Base-by-base conservation (phyloP, 2,329 filamentous ascomycete species). In the Orbilia blumenaviensis region DNA sequence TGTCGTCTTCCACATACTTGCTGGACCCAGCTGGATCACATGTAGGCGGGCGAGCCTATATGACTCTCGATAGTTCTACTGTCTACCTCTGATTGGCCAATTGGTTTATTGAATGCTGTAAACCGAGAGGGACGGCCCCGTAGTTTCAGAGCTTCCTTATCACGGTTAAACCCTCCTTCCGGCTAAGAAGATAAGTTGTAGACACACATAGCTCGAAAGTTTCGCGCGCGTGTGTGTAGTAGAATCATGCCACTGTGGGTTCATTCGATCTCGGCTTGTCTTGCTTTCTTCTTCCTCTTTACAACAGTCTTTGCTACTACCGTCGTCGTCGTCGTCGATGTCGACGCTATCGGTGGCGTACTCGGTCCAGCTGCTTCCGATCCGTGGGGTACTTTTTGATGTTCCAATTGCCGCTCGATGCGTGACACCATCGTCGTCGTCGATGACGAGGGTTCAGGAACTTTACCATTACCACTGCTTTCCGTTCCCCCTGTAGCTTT, bases 221-320 rank as follows among this genome's bases (percentile, higher is more conserved):
- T n/a, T n/a, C n/a, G n/a, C n/a, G n/a, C n/a, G n/a, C 12, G 16
- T 12, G 14, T 2, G 36, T 18, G 27, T 21, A 23, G n/a, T 61
- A 61, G 42, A 32, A 34, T 44, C 36, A 61, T 44, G 21, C 36
- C 23, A 29, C 32, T 3, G 18, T 38, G 56, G 56, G 3, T 34
- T 76, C 25, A 76, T 25, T 76, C 71, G 29, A 76, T 76, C 29
- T 76, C 71, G 21, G 71, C 71, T 27, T 76, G 71, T 16, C 71
- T 66, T 34, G 71, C 63, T 44, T 76, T 76, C 46, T 76, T 76
- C 64, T 69, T 76, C 50, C 71, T 54, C 56, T 64, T 76, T 10
- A 76, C 71, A 14, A 76, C 36, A 9, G 64, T 60, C 58, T 64
- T 76, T 10, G 62, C 29, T 8, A 46, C 52, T 21, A 48, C 21